Evolutionary conservation across 2,329 filamentous ascomycete genomes (phyloP).

Genomic region (Ophiostoma piceae): DNA sequence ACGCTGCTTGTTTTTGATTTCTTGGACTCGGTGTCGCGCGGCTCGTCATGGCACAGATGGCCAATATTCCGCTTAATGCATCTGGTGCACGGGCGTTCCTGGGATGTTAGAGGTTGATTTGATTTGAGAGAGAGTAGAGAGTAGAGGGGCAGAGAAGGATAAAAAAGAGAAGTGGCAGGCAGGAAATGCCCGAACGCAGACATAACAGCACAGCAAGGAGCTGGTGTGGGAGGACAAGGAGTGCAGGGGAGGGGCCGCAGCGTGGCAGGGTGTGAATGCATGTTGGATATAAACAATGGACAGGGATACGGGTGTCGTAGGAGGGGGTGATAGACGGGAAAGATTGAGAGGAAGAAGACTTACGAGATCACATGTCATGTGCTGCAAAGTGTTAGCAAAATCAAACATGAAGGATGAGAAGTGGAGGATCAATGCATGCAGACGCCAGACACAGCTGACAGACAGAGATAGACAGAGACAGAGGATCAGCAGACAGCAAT

Average conservation of each 20-base stretch:
- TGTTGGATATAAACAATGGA: slow-evolving; percentile 11
- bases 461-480: background rate
- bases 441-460: background rate
- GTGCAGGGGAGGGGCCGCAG: slow-evolving; percentile 16
- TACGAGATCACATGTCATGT: slow-evolving; percentile 92
- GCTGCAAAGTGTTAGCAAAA: slow-evolving; percentile 45
- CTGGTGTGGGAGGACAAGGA: slow-evolving; percentile 25
- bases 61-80: slow-evolving; percentile 99
- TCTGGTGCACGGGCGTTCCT: slow-evolving; percentile 94
- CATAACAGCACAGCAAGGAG: slow-evolving; percentile 29
- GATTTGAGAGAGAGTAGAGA: background rate
- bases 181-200: background rate
- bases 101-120: slow-evolving; percentile 27
- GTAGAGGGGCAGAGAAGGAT: slow-evolving; percentile 20
- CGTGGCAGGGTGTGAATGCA: background rate
- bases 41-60: slow-evolving; percentile 96
- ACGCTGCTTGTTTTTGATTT: slow-evolving; percentile 64
- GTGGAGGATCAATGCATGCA: background rate
- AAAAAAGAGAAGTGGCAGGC: background rate
- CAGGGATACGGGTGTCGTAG: background rate
- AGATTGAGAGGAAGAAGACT: slow-evolving; percentile 36
- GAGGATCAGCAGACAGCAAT: background rate
- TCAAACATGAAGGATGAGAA: slow-evolving; percentile 23
- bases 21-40: slow-evolving; percentile 75
- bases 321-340: background rate